Conservation (phyloP, 164 flowering plant genomes). For the Magnolia kwangsiensis region DNA sequence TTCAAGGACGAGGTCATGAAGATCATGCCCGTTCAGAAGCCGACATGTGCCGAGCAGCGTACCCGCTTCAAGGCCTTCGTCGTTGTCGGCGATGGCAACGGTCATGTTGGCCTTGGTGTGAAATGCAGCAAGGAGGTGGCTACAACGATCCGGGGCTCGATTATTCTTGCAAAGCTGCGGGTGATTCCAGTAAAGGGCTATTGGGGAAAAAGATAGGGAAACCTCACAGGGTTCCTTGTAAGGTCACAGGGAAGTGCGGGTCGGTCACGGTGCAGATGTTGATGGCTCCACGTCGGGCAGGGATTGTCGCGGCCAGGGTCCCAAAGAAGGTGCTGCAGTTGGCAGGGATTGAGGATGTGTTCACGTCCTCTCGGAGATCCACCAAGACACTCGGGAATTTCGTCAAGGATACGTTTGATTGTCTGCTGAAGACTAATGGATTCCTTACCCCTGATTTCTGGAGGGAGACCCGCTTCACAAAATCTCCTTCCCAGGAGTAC, state of each 20-base stretch:
- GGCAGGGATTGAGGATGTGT: slow-evolving; percentile 85
- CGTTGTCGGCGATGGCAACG: slow-evolving; percentile 72
- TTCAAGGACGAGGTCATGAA: slow-evolving; percentile 88
- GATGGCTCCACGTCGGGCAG: slow-evolving; percentile 80
- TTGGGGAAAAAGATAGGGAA: slow-evolving; percentile 92
- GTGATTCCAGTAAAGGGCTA: slow-evolving; percentile 77
- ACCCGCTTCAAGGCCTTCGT: slow-evolving; percentile 86
- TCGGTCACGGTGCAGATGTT: slow-evolving; percentile 79
- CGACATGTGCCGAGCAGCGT: slow-evolving; percentile 78
- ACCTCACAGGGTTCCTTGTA: slow-evolving; percentile 80
- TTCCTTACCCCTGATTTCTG: slow-evolving; percentile 76
- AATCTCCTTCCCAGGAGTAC: slow-evolving; percentile 71
- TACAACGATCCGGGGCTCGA: slow-evolving; percentile 70
- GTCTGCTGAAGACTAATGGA: slow-evolving; percentile 64
- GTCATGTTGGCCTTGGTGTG: slow-evolving; percentile 81
- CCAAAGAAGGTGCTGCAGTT: slow-evolving; percentile 92
- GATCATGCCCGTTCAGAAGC: slow-evolving; percentile 87
- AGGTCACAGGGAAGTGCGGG: slow-evolving; percentile 88
- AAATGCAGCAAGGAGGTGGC: slow-evolving; percentile 84
- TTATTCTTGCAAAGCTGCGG: slow-evolving; percentile 67
- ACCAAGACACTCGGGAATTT: slow-evolving; percentile 84
- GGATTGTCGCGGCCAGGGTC: slow-evolving; percentile 82
- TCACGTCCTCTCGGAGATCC: slow-evolving; percentile 74
- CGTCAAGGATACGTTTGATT: slow-evolving; percentile 82
- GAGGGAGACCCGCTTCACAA: slow-evolving; percentile 66